These are phyloP conservation scores for Dionaea muscipula DNA, from an alignment of 179 eudicot genomes.

Conservation along the genomic window DNA sequence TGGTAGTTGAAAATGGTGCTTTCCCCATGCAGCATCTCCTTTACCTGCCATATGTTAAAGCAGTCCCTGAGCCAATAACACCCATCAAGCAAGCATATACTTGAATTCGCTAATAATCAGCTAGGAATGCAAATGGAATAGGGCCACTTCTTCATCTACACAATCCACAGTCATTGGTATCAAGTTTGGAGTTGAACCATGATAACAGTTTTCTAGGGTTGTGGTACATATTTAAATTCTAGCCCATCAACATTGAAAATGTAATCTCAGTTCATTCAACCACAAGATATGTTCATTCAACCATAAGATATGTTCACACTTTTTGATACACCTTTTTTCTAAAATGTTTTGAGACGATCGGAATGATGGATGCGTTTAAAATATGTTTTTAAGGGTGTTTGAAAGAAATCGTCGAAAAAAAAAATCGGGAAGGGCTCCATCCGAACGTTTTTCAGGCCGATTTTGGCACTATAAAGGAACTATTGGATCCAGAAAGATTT, in stretches of 20 bases:
- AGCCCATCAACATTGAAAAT: neutral
- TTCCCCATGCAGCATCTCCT: conserved; percentile 32
- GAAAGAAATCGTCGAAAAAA: too few species aligned
- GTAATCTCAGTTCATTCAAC: neutral
- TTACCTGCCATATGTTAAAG: conserved; percentile 41
- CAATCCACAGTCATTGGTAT: neutral
- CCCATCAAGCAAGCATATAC: conserved; percentile 1
- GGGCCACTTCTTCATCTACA: neutral
- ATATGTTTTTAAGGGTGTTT: too few species aligned
- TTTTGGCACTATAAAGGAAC: too few species aligned
- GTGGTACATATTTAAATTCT: neutral
- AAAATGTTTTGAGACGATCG: too few species aligned
- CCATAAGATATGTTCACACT: too few species aligned
- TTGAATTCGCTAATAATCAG: neutral
- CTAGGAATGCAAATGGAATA: neutral
- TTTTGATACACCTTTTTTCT: too few species aligned
- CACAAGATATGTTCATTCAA: neutral
- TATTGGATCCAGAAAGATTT: too few species aligned
- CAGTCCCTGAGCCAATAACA: neutral
- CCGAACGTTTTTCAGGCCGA: too few species aligned
- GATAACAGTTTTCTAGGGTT: neutral
- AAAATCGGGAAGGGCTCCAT: too few species aligned
- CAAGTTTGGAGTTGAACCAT: neutral
- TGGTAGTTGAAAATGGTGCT: conserved; percentile 35
- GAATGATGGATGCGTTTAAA: too few species aligned